Evolutionary conservation across 495 filamentous ascomycete species (phyloP), one percentile per base, ranked within the genome.

Genomic region (Evernia prunastri): DNA sequence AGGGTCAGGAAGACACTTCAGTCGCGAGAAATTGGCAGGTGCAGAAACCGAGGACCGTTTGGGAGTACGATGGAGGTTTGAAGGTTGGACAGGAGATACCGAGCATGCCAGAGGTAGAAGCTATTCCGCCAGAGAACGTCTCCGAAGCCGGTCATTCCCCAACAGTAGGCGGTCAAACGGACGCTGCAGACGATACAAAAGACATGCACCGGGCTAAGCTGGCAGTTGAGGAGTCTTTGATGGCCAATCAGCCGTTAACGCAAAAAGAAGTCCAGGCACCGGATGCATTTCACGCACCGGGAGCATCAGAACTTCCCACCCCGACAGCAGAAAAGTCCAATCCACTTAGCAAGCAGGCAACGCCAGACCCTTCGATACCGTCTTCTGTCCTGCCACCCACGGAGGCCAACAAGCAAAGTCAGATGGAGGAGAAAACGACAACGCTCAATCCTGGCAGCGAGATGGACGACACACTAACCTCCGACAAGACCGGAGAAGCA

Each of bases 31-130:
- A 57, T 17, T 72, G 69, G 70, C 29, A 57, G 63, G 78, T 83
- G 35, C 76, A 77, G n/a, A 72, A 72, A 49, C 74, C 78, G 4
- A 79, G 75, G 72, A 81, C 81, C 63, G 72, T 84, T 9, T 85
- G 81, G 81, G 71, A 80, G 45, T 70, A 78, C 43, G 79, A 81
- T 63, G 82, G 80, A 20, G 70, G 65, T 49, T 60, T 84, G 57
- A 69, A 75, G 42, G 77, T 82, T 23, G 61, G 61, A 39, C 29
- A 59, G 20, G 37, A 65, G 47, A 9, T 15, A 39, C 11, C 31
- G 39, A 54, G 37, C 33, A 15, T 33, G 23, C 27, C 29, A 33
- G 54, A 61, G 27, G 15, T 11, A 61, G 45, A 53, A 33, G 9
- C 47, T 33, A n/a, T 39, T 20, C 6, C 33, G 40, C 49, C 42